Base-by-base conservation (phyloP, 202 grass and related monocot species). In the Digitaria exilis region DNA sequence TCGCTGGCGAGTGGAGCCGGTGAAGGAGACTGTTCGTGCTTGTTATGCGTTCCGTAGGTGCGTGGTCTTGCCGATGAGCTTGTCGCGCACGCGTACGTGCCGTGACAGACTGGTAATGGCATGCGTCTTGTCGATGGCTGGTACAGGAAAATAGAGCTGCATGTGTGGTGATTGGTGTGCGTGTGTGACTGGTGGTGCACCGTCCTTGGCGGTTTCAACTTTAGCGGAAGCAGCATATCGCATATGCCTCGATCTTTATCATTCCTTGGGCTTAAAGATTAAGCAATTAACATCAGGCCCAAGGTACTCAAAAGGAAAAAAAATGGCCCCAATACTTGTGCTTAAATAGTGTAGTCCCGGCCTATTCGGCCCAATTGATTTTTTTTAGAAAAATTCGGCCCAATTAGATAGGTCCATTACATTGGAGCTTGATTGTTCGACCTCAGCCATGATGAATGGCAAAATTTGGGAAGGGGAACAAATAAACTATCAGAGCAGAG, bases 81-180 rank as follows among this genome's bases (percentile, higher is more conserved):
- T 34, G 51, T 59, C 11, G 21, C 28, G 76, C 43, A 79, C 77
- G 77, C 63, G 64, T 56, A 31, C 65, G 49, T 80, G 78, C 32
- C 64, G 15, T 69, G 64, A 16, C 49, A 57, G 64, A 56, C 16
- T 28, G 48, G 63, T 30, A 28, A 68, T 41, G 64, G 50, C 4
- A 2, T 39, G 21, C 11, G 32, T 13, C n/a, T 17, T 21, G 63
- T 21, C 15, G 32, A 68, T 42, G 77, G 30, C 61, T 29, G 54
- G 34, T 57, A 76, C 52, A 41, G 34, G 71, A 21, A 63, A 32
- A 32, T 63, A 14, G 28, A 63, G 60, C 60, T 63, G 60, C 15
- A 32, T 28, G 1, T 61, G n/a, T n/a, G n/a, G n/a, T n/a, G n/a
- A 12, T 56, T 8, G 52, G 37, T n/a, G n/a, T n/a, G n/a, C n/a